A percentile compares a stretch with the other conserved stretches of the same genome.
phyloP scores from a whole-genome alignment of 2,329 filamentous ascomycete species.

The Aspergillus tubingensis region DNA sequence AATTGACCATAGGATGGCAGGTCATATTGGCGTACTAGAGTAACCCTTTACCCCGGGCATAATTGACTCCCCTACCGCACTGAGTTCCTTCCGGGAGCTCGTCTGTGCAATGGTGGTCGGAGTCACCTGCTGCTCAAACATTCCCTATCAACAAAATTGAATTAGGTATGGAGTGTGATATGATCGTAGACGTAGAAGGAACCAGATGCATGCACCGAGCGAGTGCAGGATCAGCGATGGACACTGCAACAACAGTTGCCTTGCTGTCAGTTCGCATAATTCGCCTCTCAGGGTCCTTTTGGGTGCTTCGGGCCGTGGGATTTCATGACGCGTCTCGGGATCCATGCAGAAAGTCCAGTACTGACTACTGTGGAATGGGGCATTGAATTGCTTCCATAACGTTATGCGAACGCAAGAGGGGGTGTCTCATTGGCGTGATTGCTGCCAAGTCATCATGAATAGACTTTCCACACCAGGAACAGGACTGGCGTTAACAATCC shows the following conservation, averaged over 20 bases:
- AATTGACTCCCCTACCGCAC: slow-evolving; percentile 35
- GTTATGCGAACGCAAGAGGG: too few species aligned
- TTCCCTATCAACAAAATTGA: slow-evolving; percentile 14
- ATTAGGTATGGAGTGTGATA: neutral
- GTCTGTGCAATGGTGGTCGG: slow-evolving; percentile 35
- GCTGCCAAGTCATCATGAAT: neutral
- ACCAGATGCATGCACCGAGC: neutral
- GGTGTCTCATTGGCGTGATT: too few species aligned
- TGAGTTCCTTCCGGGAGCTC: slow-evolving; percentile 28
- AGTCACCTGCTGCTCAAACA: slow-evolving; percentile 45
- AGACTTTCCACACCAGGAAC: neutral
- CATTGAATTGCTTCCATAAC: too few species aligned
- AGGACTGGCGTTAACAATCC: neutral
- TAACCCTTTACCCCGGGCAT: slow-evolving; percentile 27
- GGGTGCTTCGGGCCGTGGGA: neutral
- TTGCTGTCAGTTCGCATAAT: neutral
- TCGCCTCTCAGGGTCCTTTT: neutral
- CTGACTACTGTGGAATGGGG: too few species aligned
- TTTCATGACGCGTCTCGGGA: neutral
- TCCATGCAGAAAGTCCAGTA: neutral
- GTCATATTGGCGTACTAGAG: slow-evolving; percentile 54
- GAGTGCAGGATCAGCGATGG: neutral
- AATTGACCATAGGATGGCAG: slow-evolving; percentile 44
- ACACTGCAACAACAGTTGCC: neutral
- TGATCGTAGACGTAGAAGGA: neutral